Base-by-base conservation (phyloP, 2,329 filamentous ascomycete genomes). In the Trichoderma sp. region DNA sequence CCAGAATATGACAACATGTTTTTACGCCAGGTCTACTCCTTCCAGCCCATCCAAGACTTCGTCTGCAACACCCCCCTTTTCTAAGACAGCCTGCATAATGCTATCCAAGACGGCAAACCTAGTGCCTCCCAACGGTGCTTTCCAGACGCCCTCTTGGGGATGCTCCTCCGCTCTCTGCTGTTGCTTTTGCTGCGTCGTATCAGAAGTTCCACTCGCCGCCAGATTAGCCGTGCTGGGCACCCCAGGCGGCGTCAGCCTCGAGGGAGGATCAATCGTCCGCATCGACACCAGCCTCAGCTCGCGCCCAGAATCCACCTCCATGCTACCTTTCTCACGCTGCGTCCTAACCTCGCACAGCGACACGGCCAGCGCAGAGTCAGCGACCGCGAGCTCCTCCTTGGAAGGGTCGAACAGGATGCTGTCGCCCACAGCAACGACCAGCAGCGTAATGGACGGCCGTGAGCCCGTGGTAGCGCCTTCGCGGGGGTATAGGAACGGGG, bases 351-450 rank as follows among this genome's bases (percentile, higher is more conserved):
- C 89, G 18, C 91, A 91, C 41, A 97, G 89, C 0, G 95, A 97
- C 6, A 98, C 90, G 2, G 96, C 97, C 63, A 98, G 87, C 3
- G 97, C 94, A 14, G 93, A 91, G 81, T 98, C 96, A 1, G 97
- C 97, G 4, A 98, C 96, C 2, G 95, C 94, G 18, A 99, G 91
- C 84, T 99, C 97, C 83, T 98, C 95, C 79, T 93, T 92, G 71
- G 91, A 93, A 0, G 97, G 96, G 83, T 99, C 97, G 85, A 98
- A 98, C 78, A 99, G 93, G 84, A 98, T 92, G 83, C 97, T 98
- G 76, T 93, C 89, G 75, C 93, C 94, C 0, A 98, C 93, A 3
- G 93, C 91, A 83, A 97, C 93, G 74, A 98, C 95, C 12, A 99
- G 92, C 24, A 99, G 89, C 4, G 96, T 98, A 74, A 99, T 90